These are phyloP conservation scores for Spergularia marina DNA, from an alignment of 148 eudicot genomes.

Conservation along the genomic window DNA sequence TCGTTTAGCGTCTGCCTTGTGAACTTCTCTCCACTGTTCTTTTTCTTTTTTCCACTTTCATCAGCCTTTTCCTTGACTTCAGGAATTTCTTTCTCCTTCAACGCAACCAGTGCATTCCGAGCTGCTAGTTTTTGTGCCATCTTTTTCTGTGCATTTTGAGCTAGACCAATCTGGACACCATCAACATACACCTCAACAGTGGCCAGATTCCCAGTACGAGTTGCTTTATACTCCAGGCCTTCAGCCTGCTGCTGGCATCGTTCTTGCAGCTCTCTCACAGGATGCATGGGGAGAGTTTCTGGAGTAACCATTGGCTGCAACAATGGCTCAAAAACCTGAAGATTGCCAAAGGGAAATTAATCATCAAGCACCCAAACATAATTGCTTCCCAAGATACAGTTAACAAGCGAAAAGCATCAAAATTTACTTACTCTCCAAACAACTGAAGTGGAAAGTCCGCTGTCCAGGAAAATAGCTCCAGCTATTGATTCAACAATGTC, in stretches of 20 bases:
- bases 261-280: slow-evolving; percentile 96
- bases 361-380: neutral
- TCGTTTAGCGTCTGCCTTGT: slow-evolving; percentile 96
- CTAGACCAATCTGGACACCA: slow-evolving; percentile 85
- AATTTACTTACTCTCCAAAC: slow-evolving; percentile 74
- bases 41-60: slow-evolving; percentile 61
- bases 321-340: slow-evolving; percentile 87
- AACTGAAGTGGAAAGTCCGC: slow-evolving; percentile 56
- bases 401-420: neutral
- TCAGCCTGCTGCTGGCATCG: slow-evolving; percentile 99
- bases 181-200: slow-evolving; percentile 89
- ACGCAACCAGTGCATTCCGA: slow-evolving; percentile 71
- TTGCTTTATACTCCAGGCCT: slow-evolving; percentile 90
- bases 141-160: slow-evolving; percentile 92
- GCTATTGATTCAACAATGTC: slow-evolving; percentile 97
- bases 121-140: slow-evolving; percentile 99
- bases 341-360: slow-evolving; percentile 5
- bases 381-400: neutral
- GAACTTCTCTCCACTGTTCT: slow-evolving; percentile 63
- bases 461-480: slow-evolving; percentile 89
- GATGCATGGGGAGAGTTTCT: slow-evolving; percentile 99
- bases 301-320: slow-evolving; percentile 98
- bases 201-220: slow-evolving; percentile 81
- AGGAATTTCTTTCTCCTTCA: slow-evolving; percentile 74
- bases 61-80: slow-evolving; percentile 52